Evolutionary conservation across 2,329 filamentous ascomycete species (phyloP), one percentile per base, ranked within the genome.

Genomic region (Nigrospora oryzae): DNA sequence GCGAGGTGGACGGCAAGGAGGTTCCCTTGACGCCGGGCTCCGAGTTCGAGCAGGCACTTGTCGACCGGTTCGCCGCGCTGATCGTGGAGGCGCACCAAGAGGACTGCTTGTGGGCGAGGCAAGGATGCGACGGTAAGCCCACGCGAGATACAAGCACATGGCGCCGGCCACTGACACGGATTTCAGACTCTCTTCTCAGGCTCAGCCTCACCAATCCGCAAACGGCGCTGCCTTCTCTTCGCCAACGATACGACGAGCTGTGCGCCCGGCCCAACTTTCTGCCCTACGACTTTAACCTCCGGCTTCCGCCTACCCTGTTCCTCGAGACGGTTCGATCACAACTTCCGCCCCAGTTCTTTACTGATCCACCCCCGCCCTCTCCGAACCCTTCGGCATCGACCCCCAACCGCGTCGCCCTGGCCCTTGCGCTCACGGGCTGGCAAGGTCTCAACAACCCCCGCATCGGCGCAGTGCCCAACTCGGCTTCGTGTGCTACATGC

Each of bases 51-150:
- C 69, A 83, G 32, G 84, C 79, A 14, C 69, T 97, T 42, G 82
- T 93, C 8, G 78, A 86, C 38, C 83, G 84, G 56, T 96, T 95
- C 59, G 72, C 71, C 17, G 79, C 81, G 42, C 70, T 91, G 48
- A 83, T 96, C 43, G 67, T 86, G 13, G 74, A 79, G 19, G 85
- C 83, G 2, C 91, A 98, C 60, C 76, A 82, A 28, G 83, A 89
- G 43, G 82, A 81, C 49, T 98, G 91, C 59, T 71, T 93, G 15
- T 98, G 91, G 93, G 79, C 81, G 55, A 86, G 81, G 60, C 81
- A 81, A 48, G 89, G 89, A n/a, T 96, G 90, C 61, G 89, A 95
- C 64, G 82, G 85, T 88, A 70, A 49, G 68, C 35, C 16, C 6
- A 4, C 6, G 15, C 35, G 14, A 32, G 16, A 50, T 47, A 40